Evolutionary conservation across 305 asterid genomes (phyloP).

Genomic region (Fraxinus xanthoxyloides): DNA sequence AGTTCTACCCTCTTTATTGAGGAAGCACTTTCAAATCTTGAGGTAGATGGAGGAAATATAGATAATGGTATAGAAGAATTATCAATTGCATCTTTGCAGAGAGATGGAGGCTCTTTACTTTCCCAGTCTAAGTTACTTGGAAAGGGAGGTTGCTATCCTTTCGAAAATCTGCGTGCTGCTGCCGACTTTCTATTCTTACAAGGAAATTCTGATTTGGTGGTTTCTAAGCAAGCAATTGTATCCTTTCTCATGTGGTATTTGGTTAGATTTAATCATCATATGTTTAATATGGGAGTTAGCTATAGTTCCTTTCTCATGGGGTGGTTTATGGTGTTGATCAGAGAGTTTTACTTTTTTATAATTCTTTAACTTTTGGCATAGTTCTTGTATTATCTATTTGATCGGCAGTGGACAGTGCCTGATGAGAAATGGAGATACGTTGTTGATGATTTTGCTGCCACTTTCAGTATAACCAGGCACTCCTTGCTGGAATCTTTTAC

Average conservation of each 20-base stretch:
- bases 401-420: conserved; percentile 80
- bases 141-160: conserved; percentile 79
- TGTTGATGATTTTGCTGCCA: conserved; percentile 85
- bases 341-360: conserved; percentile 18
- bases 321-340: not conserved
- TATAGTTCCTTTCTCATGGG: not conserved
- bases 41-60: conserved; percentile 47
- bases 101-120: conserved; percentile 44
- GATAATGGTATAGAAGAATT: conserved; percentile 50
- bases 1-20: conserved; percentile 70
- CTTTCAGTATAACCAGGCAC: conserved; percentile 73
- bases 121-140: conserved; percentile 59
- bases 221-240: conserved; percentile 93
- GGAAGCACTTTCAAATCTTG: conserved; percentile 88
- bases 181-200: conserved; percentile 80
- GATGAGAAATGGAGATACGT: conserved; percentile 64
- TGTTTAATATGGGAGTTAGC: not conserved
- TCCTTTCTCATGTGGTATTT: conserved; percentile 40
- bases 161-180: conserved; percentile 72
- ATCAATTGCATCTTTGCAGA: conserved; percentile 42
- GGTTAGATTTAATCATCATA: not conserved
- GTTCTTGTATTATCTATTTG: conserved; percentile 91
- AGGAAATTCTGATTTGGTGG: conserved; percentile 85
- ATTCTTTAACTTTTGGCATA: conserved; percentile 51
- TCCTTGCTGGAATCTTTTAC: conserved; percentile 81